Conservation (phyloP, 352 stramenopile genomes). For the Phytophthora syringae region DNA sequence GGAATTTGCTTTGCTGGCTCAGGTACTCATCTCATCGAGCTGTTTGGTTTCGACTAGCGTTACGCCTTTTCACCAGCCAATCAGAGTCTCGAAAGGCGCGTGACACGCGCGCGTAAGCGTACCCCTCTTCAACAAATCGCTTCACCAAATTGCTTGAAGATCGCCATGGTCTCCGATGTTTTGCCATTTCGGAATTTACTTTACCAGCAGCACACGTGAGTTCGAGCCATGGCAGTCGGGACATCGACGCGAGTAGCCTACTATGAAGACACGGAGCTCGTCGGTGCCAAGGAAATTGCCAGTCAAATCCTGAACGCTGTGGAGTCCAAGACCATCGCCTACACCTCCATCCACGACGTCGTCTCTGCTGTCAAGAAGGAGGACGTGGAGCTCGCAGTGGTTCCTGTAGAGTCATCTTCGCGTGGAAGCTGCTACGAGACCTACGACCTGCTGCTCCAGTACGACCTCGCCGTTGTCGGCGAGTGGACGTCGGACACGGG, state of each 20-base stretch:
- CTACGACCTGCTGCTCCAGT: conserved; percentile 89
- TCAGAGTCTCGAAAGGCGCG: conserved; percentile 5
- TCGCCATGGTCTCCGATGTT: conserved; percentile 7
- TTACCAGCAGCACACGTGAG: conserved; percentile 3
- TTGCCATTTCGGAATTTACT: conserved; percentile 25
- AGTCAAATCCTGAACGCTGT: conserved; percentile 17
- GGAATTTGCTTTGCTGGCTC: conserved; percentile 5
- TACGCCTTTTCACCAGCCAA: conserved; percentile 22
- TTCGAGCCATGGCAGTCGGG: conserved; percentile 16
- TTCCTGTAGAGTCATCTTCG: conserved; percentile 96
- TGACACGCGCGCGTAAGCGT: conserved; percentile 7
- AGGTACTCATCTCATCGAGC: conserved; percentile 21
- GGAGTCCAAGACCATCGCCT: conserved; percentile 18
- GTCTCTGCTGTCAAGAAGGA: conserved; percentile 67
- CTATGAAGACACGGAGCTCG: conserved; percentile 6
- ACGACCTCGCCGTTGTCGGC: conserved; percentile 69
- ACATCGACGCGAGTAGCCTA: conserved; percentile 24
- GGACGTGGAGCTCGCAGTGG: conserved; percentile 93
- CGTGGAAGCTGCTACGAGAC: conserved; percentile 96
- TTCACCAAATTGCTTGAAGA: conserved; percentile 4
- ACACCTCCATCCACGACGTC: conserved; percentile 46
- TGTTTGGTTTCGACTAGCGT: conserved; percentile 30
- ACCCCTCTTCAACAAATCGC: conserved; percentile 20
- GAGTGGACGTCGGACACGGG: conserved; percentile 45
- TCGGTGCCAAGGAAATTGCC: conserved; percentile 23